Evolutionary conservation across 805 yeast genomes (phyloP), one percentile per base, ranked within the genome.

Genomic region (Candida odintsovae): DNA sequence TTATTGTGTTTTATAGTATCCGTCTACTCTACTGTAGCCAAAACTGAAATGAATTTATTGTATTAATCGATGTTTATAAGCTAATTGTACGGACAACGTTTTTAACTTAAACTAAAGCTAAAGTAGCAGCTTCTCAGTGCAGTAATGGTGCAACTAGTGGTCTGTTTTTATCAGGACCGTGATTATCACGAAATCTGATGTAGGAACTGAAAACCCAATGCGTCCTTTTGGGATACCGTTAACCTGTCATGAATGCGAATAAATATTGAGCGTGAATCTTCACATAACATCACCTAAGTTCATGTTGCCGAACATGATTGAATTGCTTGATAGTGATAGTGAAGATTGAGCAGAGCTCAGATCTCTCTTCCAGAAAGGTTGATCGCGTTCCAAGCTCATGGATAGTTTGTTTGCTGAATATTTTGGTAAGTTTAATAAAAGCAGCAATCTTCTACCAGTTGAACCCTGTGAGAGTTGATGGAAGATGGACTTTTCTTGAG

Each of bases 291-390:
- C 50, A 25, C 48, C 54, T 18, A 55, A 20, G 40, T 50, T 50
- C 40, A 58, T 23, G 40, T 50, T 56, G 3, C 60, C 61, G 47
- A 52, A 54, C 62, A 59, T 55, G 19, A 59, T 49, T 16, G 63
- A 59, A 37, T 48, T 50, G 0, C 59, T 51, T 1, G 61, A 57
- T 12, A 57, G 22, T 12, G 63, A 57, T 15, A 57, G 48, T 7
- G 63, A 58, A 2, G 64, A 59, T 28, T 51, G 57, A 4, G 56
- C 61, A 19, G 64, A 59, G 26, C 55, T 53, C 29, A 57, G 29
- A 22, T 58, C 61, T 21, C 41, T 48, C 40, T 53, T 51, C 63
- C 63, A 58, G 39, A 59, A 58, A 2, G 55, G 57, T 43, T 51
- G 53, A 16, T 46, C 39, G 10, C 18, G 36, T n/a, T 33, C 36